Evolutionary conservation across 768 basidiomycete genomes (phyloP), one percentile per base, ranked within the genome.

Genomic region (Psilocybe tampanensis): DNA sequence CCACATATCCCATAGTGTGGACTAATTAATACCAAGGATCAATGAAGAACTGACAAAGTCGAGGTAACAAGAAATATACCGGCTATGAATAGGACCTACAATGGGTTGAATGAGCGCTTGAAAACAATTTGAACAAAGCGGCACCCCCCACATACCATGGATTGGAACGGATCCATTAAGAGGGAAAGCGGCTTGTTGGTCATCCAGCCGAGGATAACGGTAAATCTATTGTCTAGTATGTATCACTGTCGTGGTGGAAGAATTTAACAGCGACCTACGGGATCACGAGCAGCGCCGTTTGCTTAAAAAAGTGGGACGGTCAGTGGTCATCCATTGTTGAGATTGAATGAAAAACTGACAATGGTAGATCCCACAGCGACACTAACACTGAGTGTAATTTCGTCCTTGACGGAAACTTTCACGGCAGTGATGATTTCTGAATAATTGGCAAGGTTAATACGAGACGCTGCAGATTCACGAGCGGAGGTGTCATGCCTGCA

Each of bases 381-480:
- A 44, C 90, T 89, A 56, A 95, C 82, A 56, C 90, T 91, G 17
- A 95, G 80, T 51, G 89, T 86, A 41, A 95, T 77, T 68, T 92
- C 90, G 65, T 88, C 86, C 71, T 89, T 87, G 48, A 92, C 88
- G 0, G 94, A 93, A n/a, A 92, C 91, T 34, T 88, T 92, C 59
- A 97, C 82, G 11, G 94, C 93, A 6, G 91, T 95, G 54, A 94
- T 84, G 61, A 92, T 94, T 73, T 97, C 95, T 84, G 70, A 60
- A 62, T 43, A 64, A 49, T 18, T 26, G 21, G 41, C 24, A 44
- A 26, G 19, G 44, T 12, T 43, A 19, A 13, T 39, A 39, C 15
- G 13, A 21, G 26, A 41, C 19, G 18, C 26, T n/a, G 18, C 34
- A 44, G 32, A 34, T 2, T 36, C 29, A 22, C 64, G 43, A 17